Base-by-base conservation (phyloP, 2,329 filamentous ascomycete species). In the Colletotrichum phormii region DNA sequence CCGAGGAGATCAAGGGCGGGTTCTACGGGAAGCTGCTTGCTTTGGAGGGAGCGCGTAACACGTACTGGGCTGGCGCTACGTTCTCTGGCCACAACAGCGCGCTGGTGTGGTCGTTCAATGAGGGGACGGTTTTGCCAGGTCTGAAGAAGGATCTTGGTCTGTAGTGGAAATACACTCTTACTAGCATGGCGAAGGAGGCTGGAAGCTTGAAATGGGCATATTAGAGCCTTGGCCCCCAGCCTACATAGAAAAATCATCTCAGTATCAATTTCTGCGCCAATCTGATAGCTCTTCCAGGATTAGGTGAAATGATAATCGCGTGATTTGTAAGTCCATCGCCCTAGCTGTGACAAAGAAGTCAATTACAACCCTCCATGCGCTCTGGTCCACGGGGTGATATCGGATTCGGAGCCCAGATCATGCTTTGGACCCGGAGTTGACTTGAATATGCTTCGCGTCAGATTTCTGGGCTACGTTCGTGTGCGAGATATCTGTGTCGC, bases 51-150 rank as follows among this genome's bases (percentile, higher is more conserved):
- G 68, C 77, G 37, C 75, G 77, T 0, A 82, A 78, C 54, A 84
- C 82, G 0, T 84, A 78, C 70, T 85, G 81, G 72, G 81, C 82
- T 1, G 82, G 81, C 1, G 79, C 79, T 0, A 77, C 79, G 3
- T 74, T 74, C 29, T 18, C 67, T 3, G 62, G 67, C 12, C 72
- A 74, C 15, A 72, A 74, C 59, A 71, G 67, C 22, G 68, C 62
- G 5, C 13, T 72, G 51, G 54, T 74, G 0, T 74, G 72, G 72
- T 51, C 51, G 0, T 72, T 66, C 1, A 74, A 67, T n/a, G 51
- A 67, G 63, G 68, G 63, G 1, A 71, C 63, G 15, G 68, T 72
- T 4, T 1, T 74, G 63, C 72, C 72, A 1, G 72, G 29, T 2
- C 18, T 72, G 22, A 73, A 71, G 71, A 73, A 66, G 62, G 71